A percentile compares a stretch with the other conserved stretches of the same genome.
Evolutionary conservation across 768 basidiomycete genomes (phyloP).

Genomic region (Tremella mesenterica): DNA sequence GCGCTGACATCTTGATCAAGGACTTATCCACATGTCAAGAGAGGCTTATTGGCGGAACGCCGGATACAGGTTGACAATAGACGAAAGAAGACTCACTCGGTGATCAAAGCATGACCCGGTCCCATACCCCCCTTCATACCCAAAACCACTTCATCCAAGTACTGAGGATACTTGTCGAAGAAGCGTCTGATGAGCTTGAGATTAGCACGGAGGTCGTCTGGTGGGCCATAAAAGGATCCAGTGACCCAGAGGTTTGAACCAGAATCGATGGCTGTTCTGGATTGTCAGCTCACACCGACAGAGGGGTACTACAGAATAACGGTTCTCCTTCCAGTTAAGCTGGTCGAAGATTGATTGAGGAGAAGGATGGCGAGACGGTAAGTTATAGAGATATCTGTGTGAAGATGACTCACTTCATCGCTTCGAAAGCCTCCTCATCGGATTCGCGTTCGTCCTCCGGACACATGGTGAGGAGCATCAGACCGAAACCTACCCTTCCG

Average conservation of each 20-base stretch:
- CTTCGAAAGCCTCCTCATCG: neutral
- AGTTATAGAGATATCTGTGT: neutral
- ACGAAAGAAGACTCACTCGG: neutral
- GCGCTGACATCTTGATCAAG: neutral
- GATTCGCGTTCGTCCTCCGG: neutral
- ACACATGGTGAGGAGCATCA: neutral
- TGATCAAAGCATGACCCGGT: slow-evolving; percentile 12
- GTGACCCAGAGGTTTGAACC: slow-evolving; percentile 27
- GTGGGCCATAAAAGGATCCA: slow-evolving; percentile 56
- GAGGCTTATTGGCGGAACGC: neutral
- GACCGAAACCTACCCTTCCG: neutral
- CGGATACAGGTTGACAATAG: neutral
- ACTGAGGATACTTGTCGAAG: slow-evolving; percentile 45
- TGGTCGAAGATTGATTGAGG: neutral
- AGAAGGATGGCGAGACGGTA: neutral
- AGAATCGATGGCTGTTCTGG: slow-evolving; percentile 30
- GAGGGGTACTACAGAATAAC: neutral
- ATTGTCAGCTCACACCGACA: neutral
- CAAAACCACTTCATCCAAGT: slow-evolving; percentile 49
- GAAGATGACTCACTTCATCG: neutral
- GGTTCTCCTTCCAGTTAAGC: neutral
- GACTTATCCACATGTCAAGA: neutral
- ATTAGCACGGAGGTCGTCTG: slow-evolving; percentile 46
- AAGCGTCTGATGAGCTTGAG: slow-evolving; percentile 51
- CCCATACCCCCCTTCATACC: slow-evolving; percentile 48